A percentile compares a stretch with the other conserved stretches of the same genome.
Evolutionary conservation across 2,329 filamentous ascomycete genomes (phyloP).

Genomic region (Periconia digitata): DNA sequence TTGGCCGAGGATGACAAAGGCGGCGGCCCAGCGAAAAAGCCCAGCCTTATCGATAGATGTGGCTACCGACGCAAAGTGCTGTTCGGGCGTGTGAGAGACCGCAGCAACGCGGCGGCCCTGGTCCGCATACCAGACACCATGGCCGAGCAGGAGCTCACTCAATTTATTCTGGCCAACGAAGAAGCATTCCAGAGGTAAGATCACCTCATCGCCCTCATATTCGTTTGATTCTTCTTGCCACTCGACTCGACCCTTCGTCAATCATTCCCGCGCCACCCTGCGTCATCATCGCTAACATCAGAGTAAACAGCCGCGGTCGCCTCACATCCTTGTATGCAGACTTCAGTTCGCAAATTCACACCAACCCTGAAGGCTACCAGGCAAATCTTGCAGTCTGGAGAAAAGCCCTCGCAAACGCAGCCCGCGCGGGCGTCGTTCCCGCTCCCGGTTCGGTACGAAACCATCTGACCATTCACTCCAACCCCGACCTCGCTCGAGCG

Average conservation of each 20-base stretch:
- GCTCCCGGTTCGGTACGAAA: conserved; percentile 43
- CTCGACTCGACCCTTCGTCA: too few species aligned
- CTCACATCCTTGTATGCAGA: conserved; percentile 87
- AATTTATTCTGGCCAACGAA: conserved; percentile 58
- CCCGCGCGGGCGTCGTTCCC: conserved; percentile 63
- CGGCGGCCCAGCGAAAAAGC: neutral
- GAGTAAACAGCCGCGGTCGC: conserved; percentile 60
- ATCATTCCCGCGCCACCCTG: conserved; percentile 11
- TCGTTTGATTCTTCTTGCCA: neutral
- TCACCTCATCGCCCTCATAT: neutral
- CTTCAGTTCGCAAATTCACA: conserved; percentile 70
- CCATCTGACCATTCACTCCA: conserved; percentile 54
- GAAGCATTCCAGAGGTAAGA: conserved; percentile 50
- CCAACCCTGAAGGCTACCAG: conserved; percentile 82
- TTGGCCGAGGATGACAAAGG: neutral
- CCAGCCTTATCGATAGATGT: neutral
- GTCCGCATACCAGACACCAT: conserved; percentile 47
- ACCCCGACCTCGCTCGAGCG: conserved; percentile 66
- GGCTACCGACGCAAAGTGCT: neutral
- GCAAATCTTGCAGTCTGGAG: conserved; percentile 83
- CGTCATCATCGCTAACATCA: neutral
- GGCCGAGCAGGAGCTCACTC: conserved; percentile 64
- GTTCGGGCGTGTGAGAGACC: conserved; percentile 4
- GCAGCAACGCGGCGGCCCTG: conserved; percentile 20
- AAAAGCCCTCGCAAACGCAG: conserved; percentile 69